Evolutionary conservation across 257 asterid genomes (phyloP).

Genomic region (Rubia yunnanensis): DNA sequence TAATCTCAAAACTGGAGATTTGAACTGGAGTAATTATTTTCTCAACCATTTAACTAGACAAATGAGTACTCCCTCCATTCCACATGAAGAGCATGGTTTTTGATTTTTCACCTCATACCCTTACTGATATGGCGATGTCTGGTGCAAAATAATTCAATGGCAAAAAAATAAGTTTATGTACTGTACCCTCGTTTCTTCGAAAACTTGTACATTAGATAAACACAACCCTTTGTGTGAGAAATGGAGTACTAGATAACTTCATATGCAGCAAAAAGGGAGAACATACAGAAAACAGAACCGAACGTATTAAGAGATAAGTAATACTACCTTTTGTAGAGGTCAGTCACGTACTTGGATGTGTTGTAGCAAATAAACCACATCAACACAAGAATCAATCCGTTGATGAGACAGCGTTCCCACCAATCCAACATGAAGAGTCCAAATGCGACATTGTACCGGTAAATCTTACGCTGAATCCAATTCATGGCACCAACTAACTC

Average conservation of each 20-base stretch:
- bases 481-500: slow-evolving; percentile 30
- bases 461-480: slow-evolving; percentile 68
- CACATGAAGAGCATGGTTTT: too few species aligned
- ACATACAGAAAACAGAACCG: neutral
- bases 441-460: slow-evolving; percentile 71
- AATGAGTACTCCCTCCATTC: neutral
- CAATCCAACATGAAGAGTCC: slow-evolving; percentile 89
- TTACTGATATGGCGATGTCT: neutral
- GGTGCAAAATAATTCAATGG: too few species aligned
- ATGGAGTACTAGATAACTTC: neutral
- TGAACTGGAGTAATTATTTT: neutral
- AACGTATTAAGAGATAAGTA: neutral
- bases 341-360: slow-evolving; percentile 40
- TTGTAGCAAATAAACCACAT: slow-evolving; percentile 70
- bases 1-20: neutral
- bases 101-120: neutral
- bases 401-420: slow-evolving; percentile 89
- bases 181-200: neutral
- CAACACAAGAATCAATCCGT: slow-evolving; percentile 45
- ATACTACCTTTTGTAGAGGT: slow-evolving; percentile 37
- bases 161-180: neutral
- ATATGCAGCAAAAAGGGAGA: neutral
- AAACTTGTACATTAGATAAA: neutral
- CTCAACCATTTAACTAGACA: neutral
- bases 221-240: neutral